Evolutionary conservation across 2,329 filamentous ascomycete species (phyloP).

Genomic region (Neonectria punicea): DNA sequence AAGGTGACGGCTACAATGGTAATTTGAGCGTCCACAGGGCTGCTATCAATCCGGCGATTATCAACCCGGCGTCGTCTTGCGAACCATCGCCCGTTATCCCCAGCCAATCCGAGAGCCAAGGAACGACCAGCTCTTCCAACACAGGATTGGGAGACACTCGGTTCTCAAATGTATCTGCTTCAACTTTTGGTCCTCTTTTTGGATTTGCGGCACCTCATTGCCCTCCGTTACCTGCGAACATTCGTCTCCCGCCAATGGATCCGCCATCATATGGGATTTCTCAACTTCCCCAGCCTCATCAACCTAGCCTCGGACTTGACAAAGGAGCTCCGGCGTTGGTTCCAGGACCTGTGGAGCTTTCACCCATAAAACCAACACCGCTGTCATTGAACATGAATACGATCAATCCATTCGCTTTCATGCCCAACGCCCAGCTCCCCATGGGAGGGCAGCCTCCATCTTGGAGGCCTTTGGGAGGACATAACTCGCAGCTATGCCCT

Average conservation of each 20-base stretch:
- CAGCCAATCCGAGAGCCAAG: neutral
- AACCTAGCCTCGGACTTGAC: neutral
- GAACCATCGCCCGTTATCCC: neutral
- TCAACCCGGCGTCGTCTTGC: neutral
- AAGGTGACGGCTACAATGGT: neutral
- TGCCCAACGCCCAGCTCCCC: neutral
- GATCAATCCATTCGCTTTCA: neutral
- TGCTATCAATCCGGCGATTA: neutral
- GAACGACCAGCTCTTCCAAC: neutral
- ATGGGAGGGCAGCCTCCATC: neutral
- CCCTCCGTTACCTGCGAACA: neutral
- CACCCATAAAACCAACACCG: neutral
- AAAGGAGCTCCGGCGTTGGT: neutral
- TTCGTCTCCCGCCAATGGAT: neutral
- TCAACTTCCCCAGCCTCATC: neutral
- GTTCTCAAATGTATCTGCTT: constrained; percentile 6
- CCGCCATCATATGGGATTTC: neutral
- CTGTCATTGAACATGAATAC: neutral
- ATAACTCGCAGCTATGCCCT: constrained; percentile 25
- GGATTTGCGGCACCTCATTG: constrained; percentile 10
- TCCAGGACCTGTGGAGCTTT: neutral
- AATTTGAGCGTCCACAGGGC: neutral
- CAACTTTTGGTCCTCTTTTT: constrained; percentile 14
- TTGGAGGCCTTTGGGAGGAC: neutral
- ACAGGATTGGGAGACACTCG: neutral